Conservation (phyloP, 1,284 basidiomycete genomes). For the Rhodotorula sp. region DNA sequence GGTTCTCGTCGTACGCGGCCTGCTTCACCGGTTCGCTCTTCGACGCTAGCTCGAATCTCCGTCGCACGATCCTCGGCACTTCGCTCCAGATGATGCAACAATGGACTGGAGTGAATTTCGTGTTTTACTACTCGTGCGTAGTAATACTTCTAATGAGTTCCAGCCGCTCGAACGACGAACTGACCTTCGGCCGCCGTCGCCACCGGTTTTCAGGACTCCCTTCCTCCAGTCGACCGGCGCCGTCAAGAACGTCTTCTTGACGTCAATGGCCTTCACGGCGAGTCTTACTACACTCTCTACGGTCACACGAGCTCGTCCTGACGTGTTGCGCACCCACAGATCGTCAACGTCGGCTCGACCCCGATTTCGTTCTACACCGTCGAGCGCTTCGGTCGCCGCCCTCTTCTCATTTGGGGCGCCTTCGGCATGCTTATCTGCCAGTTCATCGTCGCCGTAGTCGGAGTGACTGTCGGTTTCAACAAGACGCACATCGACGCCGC, state of each 20-base stretch:
- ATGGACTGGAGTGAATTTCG: conserved; percentile 46
- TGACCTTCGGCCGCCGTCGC: no score
- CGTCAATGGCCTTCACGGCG: conserved; percentile 50
- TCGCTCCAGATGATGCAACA: conserved; percentile 47
- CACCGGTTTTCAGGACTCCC: conserved; percentile 30
- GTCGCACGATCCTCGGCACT: conserved; percentile 44
- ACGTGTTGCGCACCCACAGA: not conserved
- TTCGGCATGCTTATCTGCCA: conserved; percentile 60
- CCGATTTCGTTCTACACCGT: conserved; percentile 48
- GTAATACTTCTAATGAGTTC: no score
- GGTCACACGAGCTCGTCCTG: no score
- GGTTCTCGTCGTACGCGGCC: conserved; percentile 28
- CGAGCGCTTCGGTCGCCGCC: conserved; percentile 47
- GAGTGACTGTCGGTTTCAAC: conserved; percentile 41
- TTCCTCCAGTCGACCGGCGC: conserved; percentile 42
- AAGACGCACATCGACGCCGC: conserved; percentile 27
- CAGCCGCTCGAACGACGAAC: no score
- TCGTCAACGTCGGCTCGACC: conserved; percentile 48
- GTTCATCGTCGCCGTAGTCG: conserved; percentile 46
- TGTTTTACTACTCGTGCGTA: not conserved
- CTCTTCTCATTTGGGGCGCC: conserved; percentile 65
- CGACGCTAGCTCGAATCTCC: conserved; percentile 43
- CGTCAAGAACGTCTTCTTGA: conserved; percentile 39
- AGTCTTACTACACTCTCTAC: no score
- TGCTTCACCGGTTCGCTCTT: conserved; percentile 42